phyloP scores from a whole-genome alignment of 2,329 filamentous ascomycete species.

The Venturia nashicola region DNA sequence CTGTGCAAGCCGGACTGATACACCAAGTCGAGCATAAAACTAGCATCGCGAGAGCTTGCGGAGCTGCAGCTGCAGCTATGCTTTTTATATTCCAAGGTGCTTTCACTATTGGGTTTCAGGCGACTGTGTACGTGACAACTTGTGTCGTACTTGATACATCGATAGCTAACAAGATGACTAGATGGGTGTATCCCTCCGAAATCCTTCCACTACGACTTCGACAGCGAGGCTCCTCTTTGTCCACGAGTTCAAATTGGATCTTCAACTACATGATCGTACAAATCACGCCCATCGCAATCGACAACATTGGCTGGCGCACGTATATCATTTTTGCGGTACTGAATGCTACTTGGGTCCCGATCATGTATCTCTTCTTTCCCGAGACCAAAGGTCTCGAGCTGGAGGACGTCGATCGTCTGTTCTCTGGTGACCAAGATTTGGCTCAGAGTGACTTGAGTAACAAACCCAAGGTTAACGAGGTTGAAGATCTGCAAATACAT shows the following conservation, averaged over 20 bases:
- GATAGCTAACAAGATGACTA: background rate
- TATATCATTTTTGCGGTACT: slow-evolving; percentile 23
- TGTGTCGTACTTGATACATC: background rate
- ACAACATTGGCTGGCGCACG: background rate
- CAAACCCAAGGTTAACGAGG: background rate
- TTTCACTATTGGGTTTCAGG: slow-evolving; percentile 29
- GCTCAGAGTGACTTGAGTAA: background rate
- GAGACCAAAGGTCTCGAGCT: slow-evolving; percentile 33
- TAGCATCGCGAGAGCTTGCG: slow-evolving; percentile 18
- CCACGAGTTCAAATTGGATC: slow-evolving; percentile 19
- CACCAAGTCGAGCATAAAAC: slow-evolving; percentile 28
- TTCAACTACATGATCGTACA: slow-evolving; percentile 4
- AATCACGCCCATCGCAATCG: slow-evolving; percentile 5
- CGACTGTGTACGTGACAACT: background rate
- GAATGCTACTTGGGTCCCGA: slow-evolving; percentile 25
- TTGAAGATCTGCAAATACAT: background rate
- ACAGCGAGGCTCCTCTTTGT: background rate
- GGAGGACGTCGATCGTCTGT: slow-evolving; percentile 36
- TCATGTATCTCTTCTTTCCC: background rate
- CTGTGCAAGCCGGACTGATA: slow-evolving; percentile 28
- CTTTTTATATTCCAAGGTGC: slow-evolving; percentile 42
- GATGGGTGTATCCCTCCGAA: slow-evolving; percentile 5
- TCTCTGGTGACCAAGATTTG: background rate
- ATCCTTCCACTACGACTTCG: background rate
- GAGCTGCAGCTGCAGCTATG: slow-evolving; percentile 33